Evolutionary conservation across 768 basidiomycete genomes (phyloP).

Genomic region (Leccinum disarticulatum): DNA sequence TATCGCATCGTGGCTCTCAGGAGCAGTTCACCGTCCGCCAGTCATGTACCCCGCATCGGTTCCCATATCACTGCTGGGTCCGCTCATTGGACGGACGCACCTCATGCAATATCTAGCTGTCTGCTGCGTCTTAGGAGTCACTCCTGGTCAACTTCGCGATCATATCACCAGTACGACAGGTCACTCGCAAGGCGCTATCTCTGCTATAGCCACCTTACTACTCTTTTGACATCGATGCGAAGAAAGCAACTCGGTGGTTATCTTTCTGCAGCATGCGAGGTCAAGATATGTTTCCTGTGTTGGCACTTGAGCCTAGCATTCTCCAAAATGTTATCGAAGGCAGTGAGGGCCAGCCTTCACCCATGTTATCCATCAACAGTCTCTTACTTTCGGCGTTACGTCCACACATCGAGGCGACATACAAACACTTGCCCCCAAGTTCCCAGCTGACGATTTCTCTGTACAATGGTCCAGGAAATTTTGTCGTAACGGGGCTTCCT

Average conservation of each 20-base stretch:
- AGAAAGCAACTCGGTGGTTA: conserved; percentile 87
- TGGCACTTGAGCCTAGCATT: conserved; percentile 85
- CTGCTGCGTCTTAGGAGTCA: conserved; percentile 70
- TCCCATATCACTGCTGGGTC: conserved; percentile 75
- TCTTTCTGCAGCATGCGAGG: conserved; percentile 93
- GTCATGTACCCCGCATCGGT: conserved; percentile 87
- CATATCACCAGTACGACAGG: conserved; percentile 87
- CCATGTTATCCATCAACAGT: conserved; percentile 92
- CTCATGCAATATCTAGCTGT: conserved; percentile 88
- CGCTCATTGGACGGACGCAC: conserved; percentile 95
- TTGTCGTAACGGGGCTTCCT: conserved; percentile 91
- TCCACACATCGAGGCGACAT: conserved; percentile 81
- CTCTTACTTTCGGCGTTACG: conserved; percentile 75
- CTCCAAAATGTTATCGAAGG: conserved; percentile 86
- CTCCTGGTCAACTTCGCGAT: conserved; percentile 76
- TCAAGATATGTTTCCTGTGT: conserved; percentile 90
- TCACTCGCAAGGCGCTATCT: conserved; percentile 95
- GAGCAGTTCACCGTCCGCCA: conserved; percentile 67
- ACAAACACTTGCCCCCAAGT: conserved; percentile 76
- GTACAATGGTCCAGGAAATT: conserved; percentile 86
- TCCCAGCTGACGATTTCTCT: conserved; percentile 86
- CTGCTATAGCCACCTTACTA: conserved; percentile 81
- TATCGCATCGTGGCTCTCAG: conserved; percentile 80
- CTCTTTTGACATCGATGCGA: conserved; percentile 70
- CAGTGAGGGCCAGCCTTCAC: conserved; percentile 88